Evolutionary conservation across 139 green algal genomes (phyloP).

Genomic region (Picochlorum sp.): DNA sequence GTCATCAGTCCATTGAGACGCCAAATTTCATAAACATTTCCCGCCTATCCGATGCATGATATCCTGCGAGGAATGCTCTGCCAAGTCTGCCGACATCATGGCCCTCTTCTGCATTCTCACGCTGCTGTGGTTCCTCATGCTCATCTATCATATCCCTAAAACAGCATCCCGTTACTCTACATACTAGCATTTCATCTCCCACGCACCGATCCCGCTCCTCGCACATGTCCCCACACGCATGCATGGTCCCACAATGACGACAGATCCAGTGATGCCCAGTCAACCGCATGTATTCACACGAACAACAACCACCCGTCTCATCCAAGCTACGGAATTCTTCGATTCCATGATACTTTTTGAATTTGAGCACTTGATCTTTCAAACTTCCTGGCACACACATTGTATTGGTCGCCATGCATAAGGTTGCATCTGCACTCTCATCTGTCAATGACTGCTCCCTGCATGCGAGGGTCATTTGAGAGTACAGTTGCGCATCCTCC

Average conservation of each 20-base stretch:
- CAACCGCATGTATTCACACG: conserved; percentile 2
- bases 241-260: conserved; percentile 10
- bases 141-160: background rate
- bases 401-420: background rate
- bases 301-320: background rate
- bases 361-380: background rate
- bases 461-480: conserved; percentile 13
- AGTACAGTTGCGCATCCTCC: conserved; percentile 10
- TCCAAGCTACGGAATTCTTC: background rate
- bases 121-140: background rate
- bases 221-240: conserved; percentile 21
- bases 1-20: background rate
- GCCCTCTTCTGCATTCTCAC: conserved; percentile 13
- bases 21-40: conserved; percentile 13
- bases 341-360: background rate
- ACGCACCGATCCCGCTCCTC: background rate
- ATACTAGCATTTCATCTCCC: conserved; percentile 9
- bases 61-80: conserved; percentile 21
- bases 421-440: background rate
- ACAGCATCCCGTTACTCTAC: conserved; percentile 17
- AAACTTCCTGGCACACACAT: background rate
- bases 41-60: background rate
- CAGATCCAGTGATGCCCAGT: background rate
- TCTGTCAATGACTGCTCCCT: conserved; percentile 10
- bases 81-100: conserved; percentile 19